Evolutionary conservation across 2,329 filamentous ascomycete genomes (phyloP).

Genomic region (Furcasterigmium furcatum): DNA sequence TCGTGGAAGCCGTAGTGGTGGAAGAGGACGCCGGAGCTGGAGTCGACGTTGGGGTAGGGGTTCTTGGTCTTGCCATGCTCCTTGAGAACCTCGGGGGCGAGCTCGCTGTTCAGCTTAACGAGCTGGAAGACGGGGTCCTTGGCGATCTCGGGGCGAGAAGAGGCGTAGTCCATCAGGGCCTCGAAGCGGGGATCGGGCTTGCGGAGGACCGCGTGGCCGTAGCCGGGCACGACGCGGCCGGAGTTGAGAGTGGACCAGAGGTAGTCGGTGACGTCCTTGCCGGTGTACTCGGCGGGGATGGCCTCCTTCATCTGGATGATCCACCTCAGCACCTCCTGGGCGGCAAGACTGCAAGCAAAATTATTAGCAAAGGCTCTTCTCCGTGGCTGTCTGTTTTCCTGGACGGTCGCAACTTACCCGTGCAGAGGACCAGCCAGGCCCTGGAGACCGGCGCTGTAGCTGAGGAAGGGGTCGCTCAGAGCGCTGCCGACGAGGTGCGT

Average conservation of each 20-base stretch:
- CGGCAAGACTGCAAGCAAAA: conserved; percentile 62
- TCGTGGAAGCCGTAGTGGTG: conserved; percentile 98
- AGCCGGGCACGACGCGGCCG: conserved; percentile 90
- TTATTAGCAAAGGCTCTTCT: background rate
- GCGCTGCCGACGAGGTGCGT: conserved; percentile 95
- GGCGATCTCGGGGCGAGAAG: conserved; percentile 79
- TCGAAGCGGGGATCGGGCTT: conserved; percentile 97
- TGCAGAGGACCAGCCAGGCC: conserved; percentile 82
- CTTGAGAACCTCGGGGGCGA: conserved; percentile 85
- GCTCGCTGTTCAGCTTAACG: conserved; percentile 87
- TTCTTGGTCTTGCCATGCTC: conserved; percentile 99
- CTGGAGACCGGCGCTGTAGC: conserved; percentile 92
- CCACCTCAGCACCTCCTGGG: conserved; percentile 96
- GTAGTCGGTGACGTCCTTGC: conserved; percentile 82
- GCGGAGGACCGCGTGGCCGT: conserved; percentile 92
- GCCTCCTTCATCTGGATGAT: conserved; percentile 92
- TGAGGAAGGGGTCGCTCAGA: conserved; percentile 90
- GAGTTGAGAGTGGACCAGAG: conserved; percentile 92
- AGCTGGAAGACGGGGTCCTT: conserved; percentile 88
- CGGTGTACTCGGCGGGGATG: conserved; percentile 74
- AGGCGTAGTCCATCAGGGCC: conserved; percentile 93
- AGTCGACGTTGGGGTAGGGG: conserved; percentile 96
- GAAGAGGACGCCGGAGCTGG: conserved; percentile 89
- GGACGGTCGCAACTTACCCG: conserved; percentile 13
- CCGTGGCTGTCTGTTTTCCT: background rate